A percentile compares a stretch with the other conserved stretches of the same genome.
phyloP scores from a whole-genome alignment of 768 basidiomycete species.

The Rhodosporidiobolus odoratus region DNA sequence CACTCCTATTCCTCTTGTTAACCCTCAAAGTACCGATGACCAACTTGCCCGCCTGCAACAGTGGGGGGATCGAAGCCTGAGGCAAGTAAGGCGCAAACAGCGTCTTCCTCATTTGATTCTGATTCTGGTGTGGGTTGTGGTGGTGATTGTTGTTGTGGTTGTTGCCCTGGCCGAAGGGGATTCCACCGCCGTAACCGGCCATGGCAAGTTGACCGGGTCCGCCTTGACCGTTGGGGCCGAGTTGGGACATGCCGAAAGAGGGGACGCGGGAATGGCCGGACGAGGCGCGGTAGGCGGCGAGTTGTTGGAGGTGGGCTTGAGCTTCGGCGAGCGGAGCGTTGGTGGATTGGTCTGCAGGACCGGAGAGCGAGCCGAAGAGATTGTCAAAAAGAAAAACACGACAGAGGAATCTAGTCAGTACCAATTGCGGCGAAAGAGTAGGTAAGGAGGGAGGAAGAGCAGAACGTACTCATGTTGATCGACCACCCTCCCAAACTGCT shows the following conservation, averaged over 20 bases:
- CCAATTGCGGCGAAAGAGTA: no score
- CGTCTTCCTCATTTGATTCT: constrained; percentile 94
- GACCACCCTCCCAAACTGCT: constrained; percentile 70
- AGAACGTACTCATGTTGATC: constrained; percentile 70
- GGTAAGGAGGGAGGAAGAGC: neutral
- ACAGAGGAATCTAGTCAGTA: neutral
- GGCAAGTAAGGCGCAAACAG: constrained; percentile 98
- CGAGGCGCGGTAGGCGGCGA: constrained; percentile 70
- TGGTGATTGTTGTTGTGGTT: no score
- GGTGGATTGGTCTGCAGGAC: constrained; percentile 4
- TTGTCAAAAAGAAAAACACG: neutral
- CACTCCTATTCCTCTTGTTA: constrained; percentile 96
- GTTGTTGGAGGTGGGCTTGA: constrained; percentile 88
- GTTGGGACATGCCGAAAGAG: constrained; percentile 53
- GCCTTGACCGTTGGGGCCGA: constrained; percentile 67
- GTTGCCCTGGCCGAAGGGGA: constrained; percentile 58
- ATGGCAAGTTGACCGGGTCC: constrained; percentile 73
- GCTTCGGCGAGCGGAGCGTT: constrained; percentile 82
- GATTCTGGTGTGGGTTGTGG: no score
- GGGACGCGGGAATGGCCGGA: constrained; percentile 42
- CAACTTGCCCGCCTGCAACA: constrained; percentile 91
- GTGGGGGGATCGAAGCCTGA: constrained; percentile 86
- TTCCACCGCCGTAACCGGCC: constrained; percentile 64
- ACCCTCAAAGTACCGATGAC: constrained; percentile 92
- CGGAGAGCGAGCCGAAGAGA: neutral